phyloP scores from a whole-genome alignment of 1,139 yeast species.

The Zygosaccharomyces sapae region DNA sequence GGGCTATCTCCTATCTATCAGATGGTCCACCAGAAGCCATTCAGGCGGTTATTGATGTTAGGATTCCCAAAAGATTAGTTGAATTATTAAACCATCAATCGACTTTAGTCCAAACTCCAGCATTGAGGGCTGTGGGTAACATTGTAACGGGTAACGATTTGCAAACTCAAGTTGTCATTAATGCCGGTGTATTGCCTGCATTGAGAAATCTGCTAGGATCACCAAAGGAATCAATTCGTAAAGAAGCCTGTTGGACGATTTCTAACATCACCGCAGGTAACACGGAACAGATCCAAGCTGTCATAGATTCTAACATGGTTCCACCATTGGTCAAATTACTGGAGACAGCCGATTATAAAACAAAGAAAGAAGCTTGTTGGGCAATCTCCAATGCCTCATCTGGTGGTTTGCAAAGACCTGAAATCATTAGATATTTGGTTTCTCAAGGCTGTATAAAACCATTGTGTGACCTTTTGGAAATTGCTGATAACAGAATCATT shows the following conservation, averaged over 20 bases:
- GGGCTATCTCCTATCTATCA: slow-evolving; percentile 94
- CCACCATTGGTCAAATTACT: slow-evolving; percentile 88
- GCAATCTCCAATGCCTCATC: slow-evolving; percentile 97
- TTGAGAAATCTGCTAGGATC: slow-evolving; percentile 75
- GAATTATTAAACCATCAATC: slow-evolving; percentile 82
- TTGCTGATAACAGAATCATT: slow-evolving; percentile 85
- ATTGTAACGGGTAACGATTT: slow-evolving; percentile 94
- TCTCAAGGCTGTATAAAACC: slow-evolving; percentile 97
- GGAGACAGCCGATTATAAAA: slow-evolving; percentile 81
- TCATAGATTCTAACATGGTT: slow-evolving; percentile 86
- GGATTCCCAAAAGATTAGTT: slow-evolving; percentile 90
- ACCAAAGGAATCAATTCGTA: slow-evolving; percentile 85
- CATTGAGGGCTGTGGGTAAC: slow-evolving; percentile 94
- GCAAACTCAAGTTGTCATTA: slow-evolving; percentile 93
- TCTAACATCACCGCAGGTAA: slow-evolving; percentile 98
- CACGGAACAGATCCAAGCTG: slow-evolving; percentile 92
- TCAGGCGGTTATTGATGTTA: slow-evolving; percentile 94
- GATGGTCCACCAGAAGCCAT: slow-evolving; percentile 92
- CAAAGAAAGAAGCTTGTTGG: slow-evolving; percentile 99
- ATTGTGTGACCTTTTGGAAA: slow-evolving; percentile 81
- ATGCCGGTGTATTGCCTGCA: slow-evolving; percentile 87
- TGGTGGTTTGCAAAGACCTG: slow-evolving; percentile 89
- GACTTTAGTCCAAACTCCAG: slow-evolving; percentile 91
- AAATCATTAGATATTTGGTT: slow-evolving; percentile 87
- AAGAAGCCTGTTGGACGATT: slow-evolving; percentile 98